A percentile compares a stretch with the other conserved stretches of the same genome.
Conservation (phyloP, 306 rosid genomes). For the Cicer bijugum region DNA sequence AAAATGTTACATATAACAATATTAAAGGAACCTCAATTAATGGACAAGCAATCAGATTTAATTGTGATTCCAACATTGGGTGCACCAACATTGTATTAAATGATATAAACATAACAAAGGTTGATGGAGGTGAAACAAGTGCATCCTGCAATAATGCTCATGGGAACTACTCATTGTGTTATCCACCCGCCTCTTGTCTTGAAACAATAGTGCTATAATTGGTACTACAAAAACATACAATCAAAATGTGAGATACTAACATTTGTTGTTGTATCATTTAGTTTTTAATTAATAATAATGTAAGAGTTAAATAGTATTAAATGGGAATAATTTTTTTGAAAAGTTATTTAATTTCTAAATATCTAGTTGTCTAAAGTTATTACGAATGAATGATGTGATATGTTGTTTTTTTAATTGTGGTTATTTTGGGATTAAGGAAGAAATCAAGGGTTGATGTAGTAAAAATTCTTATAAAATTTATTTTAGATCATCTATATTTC, state of each 20-base stretch:
- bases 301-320: no score
- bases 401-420: not conserved
- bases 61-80: conserved; percentile 39
- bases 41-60: conserved; percentile 31
- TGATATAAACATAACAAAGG: conserved; percentile 12
- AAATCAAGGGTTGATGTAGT: not conserved
- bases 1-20: conserved; percentile 37
- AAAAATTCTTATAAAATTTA: not conserved
- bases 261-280: no score
- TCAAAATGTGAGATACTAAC: no score
- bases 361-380: no score
- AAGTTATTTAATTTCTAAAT: no score
- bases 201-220: no score
- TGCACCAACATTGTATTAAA: conserved; percentile 47
- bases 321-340: no score
- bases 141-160: conserved; percentile 46
- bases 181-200: conserved; percentile 45
- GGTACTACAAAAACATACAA: no score
- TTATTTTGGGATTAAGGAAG: not conserved
- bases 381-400: no score
- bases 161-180: conserved; percentile 7
- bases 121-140: not conserved
- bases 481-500: not conserved
- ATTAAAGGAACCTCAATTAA: conserved; percentile 45
- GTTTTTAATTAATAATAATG: no score